These are phyloP conservation scores for Rutstroemia sp. DNA, from an alignment of 2,329 filamentous ascomycete species.

Conservation along the genomic window DNA sequence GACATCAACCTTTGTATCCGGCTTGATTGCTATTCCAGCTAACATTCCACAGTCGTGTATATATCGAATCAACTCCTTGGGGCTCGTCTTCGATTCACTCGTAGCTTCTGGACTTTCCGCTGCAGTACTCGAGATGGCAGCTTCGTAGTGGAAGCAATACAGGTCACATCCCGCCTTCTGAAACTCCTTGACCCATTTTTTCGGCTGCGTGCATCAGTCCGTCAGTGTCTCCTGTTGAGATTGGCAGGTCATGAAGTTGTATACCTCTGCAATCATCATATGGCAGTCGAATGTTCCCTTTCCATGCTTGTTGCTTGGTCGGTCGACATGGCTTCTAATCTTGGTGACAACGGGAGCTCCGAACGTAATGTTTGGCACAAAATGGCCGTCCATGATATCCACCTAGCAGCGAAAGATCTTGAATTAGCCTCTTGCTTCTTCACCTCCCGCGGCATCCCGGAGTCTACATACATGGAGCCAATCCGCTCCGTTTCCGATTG, in stretches of 20 bases:
- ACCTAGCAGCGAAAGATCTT: slow-evolving; percentile 35
- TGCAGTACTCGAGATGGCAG: slow-evolving; percentile 73
- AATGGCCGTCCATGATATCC: slow-evolving; percentile 98
- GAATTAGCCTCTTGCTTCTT: background rate
- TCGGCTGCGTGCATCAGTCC: slow-evolving; percentile 53
- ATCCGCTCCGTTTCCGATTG: slow-evolving; percentile 80
- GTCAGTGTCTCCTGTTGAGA: background rate
- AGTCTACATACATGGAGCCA: slow-evolving; percentile 36
- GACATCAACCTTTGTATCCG: slow-evolving; percentile 82
- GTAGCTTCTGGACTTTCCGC: slow-evolving; percentile 69
- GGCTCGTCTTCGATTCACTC: slow-evolving; percentile 67
- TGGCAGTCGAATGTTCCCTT: slow-evolving; percentile 98
- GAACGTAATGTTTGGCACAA: slow-evolving; percentile 97
- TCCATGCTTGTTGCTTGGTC: slow-evolving; percentile 60
- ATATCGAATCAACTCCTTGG: slow-evolving; percentile 78
- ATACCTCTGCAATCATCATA: slow-evolving; percentile 98
- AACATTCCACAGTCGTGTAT: slow-evolving; percentile 85
- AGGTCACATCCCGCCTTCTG: slow-evolving; percentile 89
- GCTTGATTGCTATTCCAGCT: slow-evolving; percentile 94
- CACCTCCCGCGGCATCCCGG: background rate
- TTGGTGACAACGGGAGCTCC: slow-evolving; percentile 92
- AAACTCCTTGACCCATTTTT: slow-evolving; percentile 97
- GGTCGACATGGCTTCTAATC: slow-evolving; percentile 78
- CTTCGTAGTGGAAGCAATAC: slow-evolving; percentile 99
- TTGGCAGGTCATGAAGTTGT: background rate